These are phyloP conservation scores for Coemansia sp. DNA, from an alignment of 192 early-diverging fungal species.

Conservation along the genomic window DNA sequence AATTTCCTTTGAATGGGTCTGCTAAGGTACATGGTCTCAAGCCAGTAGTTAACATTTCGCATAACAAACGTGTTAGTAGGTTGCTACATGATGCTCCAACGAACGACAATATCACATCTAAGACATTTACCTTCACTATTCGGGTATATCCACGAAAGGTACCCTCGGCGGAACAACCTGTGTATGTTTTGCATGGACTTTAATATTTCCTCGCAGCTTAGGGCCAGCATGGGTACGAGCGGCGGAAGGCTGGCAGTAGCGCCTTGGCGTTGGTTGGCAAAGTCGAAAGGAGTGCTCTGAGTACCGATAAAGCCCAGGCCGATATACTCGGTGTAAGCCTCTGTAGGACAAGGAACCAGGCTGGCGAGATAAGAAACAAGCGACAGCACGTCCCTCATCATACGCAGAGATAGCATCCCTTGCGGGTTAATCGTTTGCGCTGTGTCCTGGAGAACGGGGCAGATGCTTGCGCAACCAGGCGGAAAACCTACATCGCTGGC, in stretches of 20 bases:
- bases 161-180: conserved; percentile 31
- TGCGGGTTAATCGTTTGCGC: conserved; percentile 48
- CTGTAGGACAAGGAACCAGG: conserved; percentile 27
- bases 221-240: conserved; percentile 33
- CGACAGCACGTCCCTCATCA: conserved; percentile 28
- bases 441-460: conserved; percentile 44
- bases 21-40: neutral
- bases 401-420: conserved; percentile 38
- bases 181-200: conserved; percentile 22
- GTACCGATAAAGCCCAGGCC: conserved; percentile 22
- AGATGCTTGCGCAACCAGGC: conserved; percentile 42
- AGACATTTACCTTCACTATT: conserved; percentile 22
- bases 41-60: neutral
- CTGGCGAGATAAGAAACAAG: conserved; percentile 30
- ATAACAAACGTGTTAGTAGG: neutral
- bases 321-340: conserved; percentile 28
- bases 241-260: conserved; percentile 20
- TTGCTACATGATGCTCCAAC: neutral
- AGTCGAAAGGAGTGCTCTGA: conserved; percentile 13
- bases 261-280: conserved; percentile 13
- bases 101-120: neutral
- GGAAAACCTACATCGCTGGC: conserved; percentile 25
- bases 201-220: conserved; percentile 16
- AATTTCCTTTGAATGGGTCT: conserved; percentile 20
- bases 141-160: conserved; percentile 49